Evolutionary conservation across 2,329 filamentous ascomycete species (phyloP).

Genomic region (Hypoxylon sp.): DNA sequence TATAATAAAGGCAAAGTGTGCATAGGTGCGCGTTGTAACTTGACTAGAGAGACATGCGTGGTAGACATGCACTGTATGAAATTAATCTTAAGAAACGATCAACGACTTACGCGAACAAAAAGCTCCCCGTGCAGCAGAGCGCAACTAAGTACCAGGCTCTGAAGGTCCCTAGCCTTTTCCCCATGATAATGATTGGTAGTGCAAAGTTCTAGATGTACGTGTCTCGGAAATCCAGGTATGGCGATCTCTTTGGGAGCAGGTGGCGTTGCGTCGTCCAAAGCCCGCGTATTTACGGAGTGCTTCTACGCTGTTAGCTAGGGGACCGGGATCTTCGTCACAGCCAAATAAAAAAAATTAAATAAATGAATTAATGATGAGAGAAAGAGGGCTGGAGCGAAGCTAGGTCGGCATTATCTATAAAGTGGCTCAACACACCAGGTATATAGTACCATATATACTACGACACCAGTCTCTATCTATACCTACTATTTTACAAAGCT

Average conservation of each 20-base stretch:
- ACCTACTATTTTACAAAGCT: slow-evolving; percentile 1
- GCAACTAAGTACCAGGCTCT: slow-evolving; percentile 58
- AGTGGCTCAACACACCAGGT: neutral
- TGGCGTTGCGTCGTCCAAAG: neutral
- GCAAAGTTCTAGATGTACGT: neutral
- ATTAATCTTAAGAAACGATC: neutral
- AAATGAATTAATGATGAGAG: neutral
- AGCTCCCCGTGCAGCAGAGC: slow-evolving; percentile 59
- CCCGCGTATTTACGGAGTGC: neutral
- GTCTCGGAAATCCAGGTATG: neutral
- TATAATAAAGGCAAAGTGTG: slow-evolving; percentile 36
- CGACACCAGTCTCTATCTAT: neutral
- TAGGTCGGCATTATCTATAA: neutral
- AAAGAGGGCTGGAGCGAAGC: neutral
- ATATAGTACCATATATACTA: slow-evolving; percentile 1
- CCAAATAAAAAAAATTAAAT: neutral
- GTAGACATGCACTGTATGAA: neutral
- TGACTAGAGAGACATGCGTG: neutral
- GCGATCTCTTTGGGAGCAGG: neutral
- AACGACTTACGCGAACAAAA: slow-evolving; percentile 51
- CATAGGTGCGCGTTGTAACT: neutral
- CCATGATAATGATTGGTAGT: slow-evolving; percentile 27
- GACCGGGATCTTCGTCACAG: neutral
- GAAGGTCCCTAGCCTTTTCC: slow-evolving; percentile 54
- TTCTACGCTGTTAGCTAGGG: neutral